Evolutionary conservation across 164 flowering plant genomes (phyloP).

Genomic region (Amborella trichopoda): DNA sequence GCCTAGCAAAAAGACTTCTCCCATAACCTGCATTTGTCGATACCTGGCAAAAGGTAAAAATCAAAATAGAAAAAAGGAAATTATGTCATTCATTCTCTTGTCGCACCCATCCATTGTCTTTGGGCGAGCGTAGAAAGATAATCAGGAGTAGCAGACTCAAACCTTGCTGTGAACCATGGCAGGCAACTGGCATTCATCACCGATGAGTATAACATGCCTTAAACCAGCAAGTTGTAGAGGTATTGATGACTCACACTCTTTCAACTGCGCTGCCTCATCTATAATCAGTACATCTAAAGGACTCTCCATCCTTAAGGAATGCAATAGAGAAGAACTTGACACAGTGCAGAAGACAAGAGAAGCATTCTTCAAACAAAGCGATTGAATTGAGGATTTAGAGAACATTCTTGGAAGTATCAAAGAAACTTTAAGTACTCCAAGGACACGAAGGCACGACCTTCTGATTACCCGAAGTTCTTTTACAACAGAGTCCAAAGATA

Average conservation of each 20-base stretch:
- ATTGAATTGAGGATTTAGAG: constrained; percentile 4
- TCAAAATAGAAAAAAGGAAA: background rate
- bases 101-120: no score
- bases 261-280: constrained; percentile 53
- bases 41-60: constrained; percentile 7
- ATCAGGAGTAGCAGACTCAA: background rate
- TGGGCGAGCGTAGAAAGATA: no score
- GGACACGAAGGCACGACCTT: constrained; percentile 18
- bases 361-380: constrained; percentile 18
- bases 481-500: no score
- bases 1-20: constrained; percentile 35
- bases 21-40: constrained; percentile 22
- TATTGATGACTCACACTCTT: constrained; percentile 43
- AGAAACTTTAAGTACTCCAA: constrained; percentile 13
- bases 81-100: background rate
- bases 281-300: constrained; percentile 23
- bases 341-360: constrained; percentile 37
- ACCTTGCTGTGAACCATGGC: constrained; percentile 43
- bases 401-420: constrained; percentile 17
- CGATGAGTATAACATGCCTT: constrained; percentile 31
- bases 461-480: no score
- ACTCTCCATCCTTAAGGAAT: background rate
- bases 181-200: constrained; percentile 46
- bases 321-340: constrained; percentile 20
- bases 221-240: constrained; percentile 34